Conservation (phyloP, 768 basidiomycete genomes). For the Postia placenta region DNA sequence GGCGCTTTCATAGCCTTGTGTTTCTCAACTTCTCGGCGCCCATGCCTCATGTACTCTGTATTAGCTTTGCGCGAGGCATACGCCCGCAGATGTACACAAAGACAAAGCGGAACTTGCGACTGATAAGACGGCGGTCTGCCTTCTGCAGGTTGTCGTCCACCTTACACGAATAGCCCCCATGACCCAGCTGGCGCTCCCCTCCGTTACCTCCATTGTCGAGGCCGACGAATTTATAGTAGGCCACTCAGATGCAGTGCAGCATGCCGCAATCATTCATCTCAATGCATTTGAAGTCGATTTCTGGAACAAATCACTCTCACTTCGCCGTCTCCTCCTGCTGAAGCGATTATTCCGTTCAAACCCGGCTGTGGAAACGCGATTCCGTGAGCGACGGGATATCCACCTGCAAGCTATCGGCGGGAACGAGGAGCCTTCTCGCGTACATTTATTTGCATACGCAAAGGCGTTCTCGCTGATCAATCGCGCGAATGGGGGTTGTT, state of each 20-base stretch:
- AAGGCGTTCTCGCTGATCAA: not conserved
- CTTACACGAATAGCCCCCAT: too few species aligned
- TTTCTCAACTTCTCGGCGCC: too few species aligned
- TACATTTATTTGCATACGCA: not conserved
- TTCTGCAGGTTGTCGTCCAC: too few species aligned
- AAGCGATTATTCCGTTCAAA: not conserved
- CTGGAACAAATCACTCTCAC: not conserved
- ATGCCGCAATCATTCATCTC: not conserved
- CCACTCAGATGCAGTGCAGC: not conserved
- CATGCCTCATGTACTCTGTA: too few species aligned
- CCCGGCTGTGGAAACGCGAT: not conserved
- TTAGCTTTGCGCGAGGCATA: too few species aligned
- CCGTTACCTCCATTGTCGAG: not conserved
- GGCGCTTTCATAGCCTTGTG: too few species aligned
- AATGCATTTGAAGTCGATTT: not conserved
- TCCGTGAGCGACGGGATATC: not conserved
- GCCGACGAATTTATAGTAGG: not conserved
- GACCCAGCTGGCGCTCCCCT: too few species aligned
- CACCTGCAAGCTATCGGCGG: not conserved
- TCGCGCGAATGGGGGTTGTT: not conserved
- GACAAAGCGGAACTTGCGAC: too few species aligned
- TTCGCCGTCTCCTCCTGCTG: not conserved
- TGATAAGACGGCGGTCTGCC: too few species aligned
- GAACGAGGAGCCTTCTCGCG: not conserved
- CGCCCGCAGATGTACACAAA: too few species aligned